Evolutionary conservation across 306 rosid species (phyloP).

Genomic region (Styphnolobium japonicum): DNA sequence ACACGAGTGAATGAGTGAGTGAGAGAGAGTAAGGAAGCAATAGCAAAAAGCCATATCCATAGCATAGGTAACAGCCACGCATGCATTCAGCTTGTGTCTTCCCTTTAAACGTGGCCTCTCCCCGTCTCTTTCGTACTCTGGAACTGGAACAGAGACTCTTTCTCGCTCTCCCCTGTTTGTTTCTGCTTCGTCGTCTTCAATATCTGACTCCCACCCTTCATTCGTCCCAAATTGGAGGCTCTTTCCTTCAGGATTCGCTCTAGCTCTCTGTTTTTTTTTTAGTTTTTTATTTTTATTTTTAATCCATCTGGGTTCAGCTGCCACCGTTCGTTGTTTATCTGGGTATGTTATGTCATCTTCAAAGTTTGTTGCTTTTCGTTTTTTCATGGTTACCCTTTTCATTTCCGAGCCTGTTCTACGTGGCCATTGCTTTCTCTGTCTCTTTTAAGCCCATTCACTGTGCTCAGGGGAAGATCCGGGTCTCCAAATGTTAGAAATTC

Average conservation of each 20-base stretch:
- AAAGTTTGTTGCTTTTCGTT: background rate
- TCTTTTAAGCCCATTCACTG: background rate
- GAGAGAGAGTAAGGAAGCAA: background rate
- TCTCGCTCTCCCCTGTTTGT: background rate
- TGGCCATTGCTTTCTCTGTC: background rate
- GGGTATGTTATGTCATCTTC: conserved; percentile 22
- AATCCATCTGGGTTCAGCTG: background rate
- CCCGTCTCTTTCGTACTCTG: background rate
- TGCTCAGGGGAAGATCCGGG: conserved; percentile 2
- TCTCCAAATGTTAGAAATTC: background rate
- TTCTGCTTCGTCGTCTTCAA: background rate
- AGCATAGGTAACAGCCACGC: background rate
- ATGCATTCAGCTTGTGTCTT: background rate
- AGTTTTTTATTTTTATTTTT: no score
- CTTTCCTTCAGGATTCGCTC: background rate
- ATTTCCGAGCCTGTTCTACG: background rate
- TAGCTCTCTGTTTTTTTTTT: background rate
- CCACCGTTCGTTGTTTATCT: conserved; percentile 17
- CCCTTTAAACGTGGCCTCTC: conserved; percentile 28
- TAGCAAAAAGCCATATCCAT: background rate
- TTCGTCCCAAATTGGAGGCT: background rate
- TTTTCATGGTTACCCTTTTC: background rate
- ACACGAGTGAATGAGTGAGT: no score
- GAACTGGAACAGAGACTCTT: no score
- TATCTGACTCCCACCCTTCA: background rate